Percentiles rank a stretch among this genome's conserved stretches.
Conservation (phyloP, 805 yeast genomes). For the Candida andamanensis region DNA sequence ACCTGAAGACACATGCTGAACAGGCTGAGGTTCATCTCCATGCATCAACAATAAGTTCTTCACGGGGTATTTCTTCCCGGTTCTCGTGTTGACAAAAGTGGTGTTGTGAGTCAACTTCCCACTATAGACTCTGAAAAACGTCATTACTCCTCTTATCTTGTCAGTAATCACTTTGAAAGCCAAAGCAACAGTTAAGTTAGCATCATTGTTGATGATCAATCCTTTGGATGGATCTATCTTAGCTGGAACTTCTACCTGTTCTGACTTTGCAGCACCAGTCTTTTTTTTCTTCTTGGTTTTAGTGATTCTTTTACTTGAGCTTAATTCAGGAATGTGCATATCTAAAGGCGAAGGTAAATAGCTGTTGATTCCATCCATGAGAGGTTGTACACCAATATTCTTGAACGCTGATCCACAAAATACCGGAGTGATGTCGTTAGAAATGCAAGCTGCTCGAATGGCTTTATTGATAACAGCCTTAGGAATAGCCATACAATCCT, state of each 20-base stretch:
- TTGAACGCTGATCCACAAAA: slow-evolving; percentile 89
- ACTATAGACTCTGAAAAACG: slow-evolving; percentile 82
- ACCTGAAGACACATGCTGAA: slow-evolving; percentile 59
- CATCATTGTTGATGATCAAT: slow-evolving; percentile 48
- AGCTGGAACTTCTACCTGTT: slow-evolving; percentile 23
- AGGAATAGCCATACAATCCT: slow-evolving; percentile 66
- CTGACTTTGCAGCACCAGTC: neutral
- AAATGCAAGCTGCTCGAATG: slow-evolving; percentile 58
- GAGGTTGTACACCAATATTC: slow-evolving; percentile 93
- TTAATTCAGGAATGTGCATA: slow-evolving; percentile 50
- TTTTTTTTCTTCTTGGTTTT: slow-evolving; percentile 15
- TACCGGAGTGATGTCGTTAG: slow-evolving; percentile 63
- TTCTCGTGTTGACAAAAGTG: slow-evolving; percentile 61
- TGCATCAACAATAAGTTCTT: slow-evolving; percentile 77
- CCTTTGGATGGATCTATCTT: slow-evolving; percentile 41
- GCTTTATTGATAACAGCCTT: slow-evolving; percentile 49
- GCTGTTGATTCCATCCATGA: slow-evolving; percentile 74
- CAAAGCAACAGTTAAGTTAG: slow-evolving; percentile 65
- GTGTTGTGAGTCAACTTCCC: slow-evolving; percentile 66
- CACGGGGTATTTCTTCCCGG: slow-evolving; percentile 60
- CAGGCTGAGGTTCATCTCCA: slow-evolving; percentile 80
- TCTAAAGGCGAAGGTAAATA: slow-evolving; percentile 83
- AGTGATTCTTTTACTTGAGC: slow-evolving; percentile 17
- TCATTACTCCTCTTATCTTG: slow-evolving; percentile 75
- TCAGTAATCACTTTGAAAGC: slow-evolving; percentile 92